phyloP scores from a whole-genome alignment of 2,329 filamentous ascomycete species.

The Talaromyces islandicus region DNA sequence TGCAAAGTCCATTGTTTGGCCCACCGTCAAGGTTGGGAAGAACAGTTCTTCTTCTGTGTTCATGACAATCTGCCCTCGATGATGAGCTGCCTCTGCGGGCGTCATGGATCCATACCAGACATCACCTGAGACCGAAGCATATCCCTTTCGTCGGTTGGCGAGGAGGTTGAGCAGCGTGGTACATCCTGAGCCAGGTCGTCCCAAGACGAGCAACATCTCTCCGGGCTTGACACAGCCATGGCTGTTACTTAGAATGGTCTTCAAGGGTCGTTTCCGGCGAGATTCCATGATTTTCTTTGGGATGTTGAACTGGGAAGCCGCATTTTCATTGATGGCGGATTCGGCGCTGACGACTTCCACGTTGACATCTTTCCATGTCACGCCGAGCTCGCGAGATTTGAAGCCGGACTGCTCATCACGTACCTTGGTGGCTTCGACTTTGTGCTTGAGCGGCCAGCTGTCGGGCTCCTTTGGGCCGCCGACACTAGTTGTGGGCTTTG shows the following conservation, averaged over 20 bases:
- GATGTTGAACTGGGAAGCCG: slow-evolving; percentile 55
- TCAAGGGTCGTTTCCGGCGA: slow-evolving; percentile 52
- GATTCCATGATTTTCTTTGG: slow-evolving; percentile 49
- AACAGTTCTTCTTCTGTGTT: slow-evolving; percentile 50
- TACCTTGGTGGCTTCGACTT: slow-evolving; percentile 40
- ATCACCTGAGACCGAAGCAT: slow-evolving; percentile 52
- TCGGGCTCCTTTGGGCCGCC: not conserved
- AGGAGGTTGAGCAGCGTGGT: slow-evolving; percentile 66
- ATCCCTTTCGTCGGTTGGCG: slow-evolving; percentile 58
- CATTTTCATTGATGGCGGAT: slow-evolving; percentile 60
- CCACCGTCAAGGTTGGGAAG: slow-evolving; percentile 47
- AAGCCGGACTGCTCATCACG: slow-evolving; percentile 43
- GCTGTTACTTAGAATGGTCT: slow-evolving; percentile 57
- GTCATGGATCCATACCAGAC: slow-evolving; percentile 50
- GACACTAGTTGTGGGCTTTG: not conserved
- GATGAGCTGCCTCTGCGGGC: slow-evolving; percentile 38
- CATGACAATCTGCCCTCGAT: slow-evolving; percentile 53
- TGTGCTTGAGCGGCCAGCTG: slow-evolving; percentile 46
- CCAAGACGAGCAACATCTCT: slow-evolving; percentile 66
- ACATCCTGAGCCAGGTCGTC: slow-evolving; percentile 64
- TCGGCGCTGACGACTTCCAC: slow-evolving; percentile 58
- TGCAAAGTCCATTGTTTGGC: slow-evolving; percentile 49
- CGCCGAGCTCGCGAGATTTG: slow-evolving; percentile 50
- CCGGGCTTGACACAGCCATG: slow-evolving; percentile 66
- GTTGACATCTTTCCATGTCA: slow-evolving; percentile 60